phyloP scores from a whole-genome alignment of 2,329 filamentous ascomycete species.

The Rutstroemia sydowiana region DNA sequence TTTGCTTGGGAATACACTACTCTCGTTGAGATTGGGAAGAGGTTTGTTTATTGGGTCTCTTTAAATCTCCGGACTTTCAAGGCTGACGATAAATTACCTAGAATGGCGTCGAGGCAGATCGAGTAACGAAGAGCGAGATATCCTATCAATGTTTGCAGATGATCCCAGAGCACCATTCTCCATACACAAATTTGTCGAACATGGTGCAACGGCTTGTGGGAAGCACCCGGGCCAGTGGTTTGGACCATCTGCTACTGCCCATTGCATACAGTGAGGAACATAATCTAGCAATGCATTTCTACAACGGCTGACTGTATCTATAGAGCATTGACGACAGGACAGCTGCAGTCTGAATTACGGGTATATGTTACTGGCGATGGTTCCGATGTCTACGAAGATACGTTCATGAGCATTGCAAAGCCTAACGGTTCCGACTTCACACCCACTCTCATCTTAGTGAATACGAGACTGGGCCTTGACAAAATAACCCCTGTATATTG shows the following conservation, averaged over 20 bases:
- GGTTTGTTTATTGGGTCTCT: constrained; percentile 43
- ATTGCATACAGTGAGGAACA: constrained; percentile 75
- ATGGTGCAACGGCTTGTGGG: constrained; percentile 79
- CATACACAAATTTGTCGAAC: constrained; percentile 86
- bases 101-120: constrained; percentile 67
- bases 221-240: constrained; percentile 99
- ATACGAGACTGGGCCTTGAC: constrained; percentile 85
- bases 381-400: constrained; percentile 88
- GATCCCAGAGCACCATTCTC: constrained; percentile 82
- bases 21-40: constrained; percentile 67
- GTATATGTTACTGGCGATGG: constrained; percentile 89
- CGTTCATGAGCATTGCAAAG: constrained; percentile 70
- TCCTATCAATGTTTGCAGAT: constrained; percentile 82
- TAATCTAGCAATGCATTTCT: background rate
- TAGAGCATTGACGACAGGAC: constrained; percentile 67
- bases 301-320: constrained; percentile 12
- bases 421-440: constrained; percentile 59
- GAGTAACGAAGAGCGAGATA: constrained; percentile 54
- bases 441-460: constrained; percentile 82
- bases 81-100: too few species aligned
- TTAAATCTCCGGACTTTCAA: too few species aligned
- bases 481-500: constrained; percentile 92
- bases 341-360: constrained; percentile 54
- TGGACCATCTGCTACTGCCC: constrained; percentile 90
- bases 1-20: constrained; percentile 78